A percentile compares a stretch with the other conserved stretches of the same genome.
Conservation (phyloP, 2,329 filamentous ascomycete genomes). For the Reticulascus tulasneorum region DNA sequence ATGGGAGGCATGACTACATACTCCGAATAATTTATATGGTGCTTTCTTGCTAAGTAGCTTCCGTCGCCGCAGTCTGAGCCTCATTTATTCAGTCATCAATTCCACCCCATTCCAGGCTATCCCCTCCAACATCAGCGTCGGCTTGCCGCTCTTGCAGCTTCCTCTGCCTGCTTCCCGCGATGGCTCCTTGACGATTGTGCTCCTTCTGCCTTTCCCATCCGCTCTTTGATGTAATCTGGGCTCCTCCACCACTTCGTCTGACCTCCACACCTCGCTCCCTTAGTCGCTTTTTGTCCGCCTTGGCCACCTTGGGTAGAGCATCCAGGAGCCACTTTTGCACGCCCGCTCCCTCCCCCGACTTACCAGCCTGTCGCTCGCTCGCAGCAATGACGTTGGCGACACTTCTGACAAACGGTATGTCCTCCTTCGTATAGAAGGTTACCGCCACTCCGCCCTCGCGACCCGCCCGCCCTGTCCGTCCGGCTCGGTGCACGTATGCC, state of each 20-base stretch:
- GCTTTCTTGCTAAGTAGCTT: too few relatives aligned
- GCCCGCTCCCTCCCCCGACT: constrained; percentile 47
- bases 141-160: constrained; percentile 31
- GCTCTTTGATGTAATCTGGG: constrained; percentile 79
- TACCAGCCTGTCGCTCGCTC: constrained; percentile 68
- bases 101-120: constrained; percentile 42
- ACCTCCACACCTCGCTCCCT: constrained; percentile 79
- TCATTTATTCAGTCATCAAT: constrained; percentile 35
- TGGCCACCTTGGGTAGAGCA: constrained; percentile 76
- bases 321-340: constrained; percentile 86
- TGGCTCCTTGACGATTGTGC: constrained; percentile 61
- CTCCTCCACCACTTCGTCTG: constrained; percentile 44
- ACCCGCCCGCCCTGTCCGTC: constrained; percentile 84
- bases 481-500: constrained; percentile 88
- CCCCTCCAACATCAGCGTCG: constrained; percentile 18
- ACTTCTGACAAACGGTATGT: constrained; percentile 82
- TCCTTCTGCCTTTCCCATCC: constrained; percentile 68
- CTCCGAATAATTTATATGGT: too few relatives aligned
- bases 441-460: constrained; percentile 84
- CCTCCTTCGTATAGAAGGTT: constrained; percentile 93
- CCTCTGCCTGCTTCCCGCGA: constrained; percentile 56
- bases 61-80: neutral
- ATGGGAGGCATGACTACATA: too few relatives aligned
- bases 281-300: constrained; percentile 77
- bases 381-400: constrained; percentile 89